Percentiles rank a stretch among this genome's conserved stretches.
phyloP scores from a whole-genome alignment of 2,329 filamentous ascomycete species.

The Alternaria metachromatica region DNA sequence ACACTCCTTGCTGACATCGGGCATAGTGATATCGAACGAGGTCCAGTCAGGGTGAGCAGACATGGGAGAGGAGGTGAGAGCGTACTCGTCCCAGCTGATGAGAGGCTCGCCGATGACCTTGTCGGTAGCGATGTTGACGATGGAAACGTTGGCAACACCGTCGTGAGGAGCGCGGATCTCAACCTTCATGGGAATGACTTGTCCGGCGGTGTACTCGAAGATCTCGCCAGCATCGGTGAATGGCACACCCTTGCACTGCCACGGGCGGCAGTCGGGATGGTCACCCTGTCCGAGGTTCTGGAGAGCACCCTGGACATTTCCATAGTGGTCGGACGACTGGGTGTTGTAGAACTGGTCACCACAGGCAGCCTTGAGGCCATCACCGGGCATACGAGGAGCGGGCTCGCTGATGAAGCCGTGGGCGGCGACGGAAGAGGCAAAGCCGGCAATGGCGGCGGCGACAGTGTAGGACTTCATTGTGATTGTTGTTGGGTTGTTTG shows the following conservation, averaged over 20 bases:
- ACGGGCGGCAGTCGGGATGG: slow-evolving; percentile 62
- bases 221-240: slow-evolving; percentile 60
- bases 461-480: slow-evolving; percentile 55
- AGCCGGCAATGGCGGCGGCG: slow-evolving; percentile 51
- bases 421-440: slow-evolving; percentile 57
- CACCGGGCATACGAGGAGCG: slow-evolving; percentile 57
- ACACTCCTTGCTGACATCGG: slow-evolving; percentile 57
- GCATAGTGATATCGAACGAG: slow-evolving; percentile 62
- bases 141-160: slow-evolving; percentile 64
- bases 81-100: slow-evolving; percentile 64
- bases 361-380: slow-evolving; percentile 60
- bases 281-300: slow-evolving; percentile 51
- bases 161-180: slow-evolving; percentile 62
- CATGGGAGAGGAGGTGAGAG: slow-evolving; percentile 54
- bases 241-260: slow-evolving; percentile 66
- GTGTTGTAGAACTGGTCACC: slow-evolving; percentile 62
- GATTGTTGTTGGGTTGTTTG: slow-evolving; percentile 23
- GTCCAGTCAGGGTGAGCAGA: slow-evolving; percentile 52
- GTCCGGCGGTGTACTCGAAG: slow-evolving; percentile 59
- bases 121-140: slow-evolving; percentile 63
- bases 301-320: slow-evolving; percentile 64
- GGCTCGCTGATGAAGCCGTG: slow-evolving; percentile 63
- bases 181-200: slow-evolving; percentile 55
- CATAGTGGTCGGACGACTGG: slow-evolving; percentile 61
- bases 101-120: slow-evolving; percentile 60